These are phyloP conservation scores for Heracleum sosnowskyi DNA, from an alignment of 129 eudicot species.

Conservation along the genomic window DNA sequence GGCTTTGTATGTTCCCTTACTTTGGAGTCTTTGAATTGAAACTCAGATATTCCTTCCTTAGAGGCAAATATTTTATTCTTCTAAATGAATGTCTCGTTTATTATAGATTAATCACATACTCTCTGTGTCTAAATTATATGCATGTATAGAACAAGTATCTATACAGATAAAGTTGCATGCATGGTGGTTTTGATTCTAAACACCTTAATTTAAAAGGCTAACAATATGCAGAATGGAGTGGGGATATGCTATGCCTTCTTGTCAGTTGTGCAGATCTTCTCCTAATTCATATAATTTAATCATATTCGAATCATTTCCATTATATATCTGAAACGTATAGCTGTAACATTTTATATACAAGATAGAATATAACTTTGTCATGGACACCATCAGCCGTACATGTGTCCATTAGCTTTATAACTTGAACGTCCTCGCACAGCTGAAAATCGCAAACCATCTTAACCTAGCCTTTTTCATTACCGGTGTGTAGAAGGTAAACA, in stretches of 20 bases:
- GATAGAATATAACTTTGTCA: not conserved
- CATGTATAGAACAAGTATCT: not conserved
- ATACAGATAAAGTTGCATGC: constrained; percentile 14
- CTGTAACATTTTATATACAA: not conserved
- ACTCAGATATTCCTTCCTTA: constrained; percentile 74
- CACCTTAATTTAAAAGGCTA: constrained; percentile 24
- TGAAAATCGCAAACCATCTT: constrained; percentile 12
- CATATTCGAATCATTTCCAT: constrained; percentile 11
- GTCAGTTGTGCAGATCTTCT: constrained; percentile 1
- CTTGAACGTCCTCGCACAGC: constrained; percentile 1
- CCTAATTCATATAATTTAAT: constrained; percentile 1
- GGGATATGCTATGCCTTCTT: constrained; percentile 32
- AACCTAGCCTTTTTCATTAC: constrained; percentile 7
- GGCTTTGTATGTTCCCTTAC: constrained; percentile 42
- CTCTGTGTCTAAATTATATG: no score
- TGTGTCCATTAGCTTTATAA: constrained; percentile 10
- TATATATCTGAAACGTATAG: not conserved
- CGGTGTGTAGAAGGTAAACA: not conserved
- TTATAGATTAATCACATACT: not conserved
- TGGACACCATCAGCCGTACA: constrained; percentile 17
- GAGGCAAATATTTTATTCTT: constrained; percentile 37
- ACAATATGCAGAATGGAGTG: constrained; percentile 13
- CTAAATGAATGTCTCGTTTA: constrained; percentile 21
- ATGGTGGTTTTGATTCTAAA: constrained; percentile 58
- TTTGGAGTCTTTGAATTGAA: constrained; percentile 67